Percentiles rank a stretch among this genome's conserved stretches.
Conservation (phyloP, 129 eudicot species). For the Kitagawia praeruptora region DNA sequence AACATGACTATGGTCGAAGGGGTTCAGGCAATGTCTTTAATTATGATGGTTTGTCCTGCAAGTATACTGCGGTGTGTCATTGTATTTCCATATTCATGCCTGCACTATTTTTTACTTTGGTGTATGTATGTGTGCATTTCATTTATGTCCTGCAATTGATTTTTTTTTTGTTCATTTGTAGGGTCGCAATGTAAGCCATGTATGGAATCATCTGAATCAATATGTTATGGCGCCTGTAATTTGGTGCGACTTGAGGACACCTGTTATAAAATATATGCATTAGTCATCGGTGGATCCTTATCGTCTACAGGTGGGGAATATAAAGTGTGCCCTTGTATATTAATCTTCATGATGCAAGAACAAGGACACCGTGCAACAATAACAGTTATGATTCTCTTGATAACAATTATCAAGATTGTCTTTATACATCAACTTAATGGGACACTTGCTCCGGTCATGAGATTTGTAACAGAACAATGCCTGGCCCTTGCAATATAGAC, state of each 20-base stretch:
- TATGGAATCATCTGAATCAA: no score
- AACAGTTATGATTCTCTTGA: background rate
- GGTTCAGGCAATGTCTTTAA: no score
- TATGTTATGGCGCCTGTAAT: background rate
- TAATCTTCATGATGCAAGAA: background rate
- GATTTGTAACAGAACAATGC: background rate
- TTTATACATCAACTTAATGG: background rate
- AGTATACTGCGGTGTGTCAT: no score
- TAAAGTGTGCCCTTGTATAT: background rate
- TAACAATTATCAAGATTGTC: constrained; percentile 2
- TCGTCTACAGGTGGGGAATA: background rate
- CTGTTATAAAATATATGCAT: background rate
- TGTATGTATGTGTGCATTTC: no score
- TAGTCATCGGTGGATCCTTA: background rate
- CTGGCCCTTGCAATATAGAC: background rate
- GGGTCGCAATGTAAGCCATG: no score
- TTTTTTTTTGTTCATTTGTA: no score
- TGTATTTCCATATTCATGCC: no score
- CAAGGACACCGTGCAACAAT: background rate
- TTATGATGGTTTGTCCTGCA: no score
- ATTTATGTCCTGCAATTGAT: no score
- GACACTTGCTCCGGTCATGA: background rate
- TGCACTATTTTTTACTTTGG: no score
- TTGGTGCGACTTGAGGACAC: background rate
- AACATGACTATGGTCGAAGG: no score